Percentiles rank a stretch among this genome's conserved stretches.
Evolutionary conservation across 2,329 filamentous ascomycete species (phyloP).

Genomic region (Paecilomyces fulvus): DNA sequence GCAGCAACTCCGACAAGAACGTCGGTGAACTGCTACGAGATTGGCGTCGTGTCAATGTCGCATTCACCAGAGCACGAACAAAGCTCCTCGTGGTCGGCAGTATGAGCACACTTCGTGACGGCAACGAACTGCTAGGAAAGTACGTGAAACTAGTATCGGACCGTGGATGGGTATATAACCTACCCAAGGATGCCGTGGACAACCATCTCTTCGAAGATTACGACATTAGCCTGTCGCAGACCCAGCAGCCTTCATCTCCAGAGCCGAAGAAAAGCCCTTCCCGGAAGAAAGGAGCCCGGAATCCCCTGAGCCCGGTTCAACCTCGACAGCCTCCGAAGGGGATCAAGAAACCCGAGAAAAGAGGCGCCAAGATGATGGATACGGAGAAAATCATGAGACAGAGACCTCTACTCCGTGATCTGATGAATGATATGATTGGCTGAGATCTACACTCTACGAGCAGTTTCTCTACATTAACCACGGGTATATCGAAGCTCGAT

Average conservation of each 20-base stretch:
- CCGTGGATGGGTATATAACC: slow-evolving; percentile 69
- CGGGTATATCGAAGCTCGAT: neutral
- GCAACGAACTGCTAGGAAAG: slow-evolving; percentile 64
- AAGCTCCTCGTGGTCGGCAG: slow-evolving; percentile 88
- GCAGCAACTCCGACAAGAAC: slow-evolving; percentile 69
- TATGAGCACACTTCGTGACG: slow-evolving; percentile 59
- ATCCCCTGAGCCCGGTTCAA: slow-evolving; percentile 24
- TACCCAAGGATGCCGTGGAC: slow-evolving; percentile 56
- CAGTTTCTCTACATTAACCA: neutral
- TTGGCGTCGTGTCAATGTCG: slow-evolving; percentile 90
- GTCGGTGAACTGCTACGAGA: slow-evolving; percentile 92
- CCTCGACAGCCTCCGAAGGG: slow-evolving; percentile 20
- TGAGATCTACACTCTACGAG: slow-evolving; percentile 7
- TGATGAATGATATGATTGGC: slow-evolving; percentile 58
- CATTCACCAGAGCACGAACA: slow-evolving; percentile 83
- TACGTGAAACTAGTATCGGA: slow-evolving; percentile 72
- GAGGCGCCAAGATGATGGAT: slow-evolving; percentile 47
- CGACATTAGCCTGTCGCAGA: slow-evolving; percentile 11
- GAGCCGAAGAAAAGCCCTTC: slow-evolving; percentile 26
- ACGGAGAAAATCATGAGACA: slow-evolving; percentile 52
- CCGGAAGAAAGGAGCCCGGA: slow-evolving; percentile 13
- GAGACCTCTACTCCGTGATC: slow-evolving; percentile 63
- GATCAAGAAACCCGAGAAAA: slow-evolving; percentile 48
- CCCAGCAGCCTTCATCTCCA: slow-evolving; percentile 13
- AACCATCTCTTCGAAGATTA: slow-evolving; percentile 57